Conservation (phyloP, 208 protist genomes). For the Crithidia fasciculata region DNA sequence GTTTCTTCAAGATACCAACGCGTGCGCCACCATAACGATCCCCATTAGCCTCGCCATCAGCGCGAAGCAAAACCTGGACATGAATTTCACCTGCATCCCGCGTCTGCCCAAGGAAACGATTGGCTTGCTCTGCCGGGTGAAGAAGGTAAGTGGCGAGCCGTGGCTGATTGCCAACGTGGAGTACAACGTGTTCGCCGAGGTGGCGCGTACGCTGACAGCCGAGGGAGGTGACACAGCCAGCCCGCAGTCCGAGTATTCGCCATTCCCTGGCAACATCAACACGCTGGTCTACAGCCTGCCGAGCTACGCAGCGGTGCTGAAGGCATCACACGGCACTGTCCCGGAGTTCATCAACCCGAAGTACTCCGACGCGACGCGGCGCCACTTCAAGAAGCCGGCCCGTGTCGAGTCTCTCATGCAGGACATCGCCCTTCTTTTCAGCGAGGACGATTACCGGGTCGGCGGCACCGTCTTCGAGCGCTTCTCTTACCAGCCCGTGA, state of each 20-base stretch:
- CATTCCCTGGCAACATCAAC: conserved; percentile 94
- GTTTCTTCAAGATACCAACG: conserved; percentile 97
- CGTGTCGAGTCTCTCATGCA: conserved; percentile 93
- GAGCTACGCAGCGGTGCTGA: conserved; percentile 67
- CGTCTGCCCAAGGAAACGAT: conserved; percentile 84
- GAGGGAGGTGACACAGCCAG: conserved; percentile 57
- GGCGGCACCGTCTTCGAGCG: conserved; percentile 79
- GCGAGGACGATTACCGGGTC: conserved; percentile 52
- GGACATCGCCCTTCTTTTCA: conserved; percentile 77
- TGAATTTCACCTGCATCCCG: conserved; percentile 93
- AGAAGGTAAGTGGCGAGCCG: conserved; percentile 23
- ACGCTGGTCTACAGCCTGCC: conserved; percentile 78
- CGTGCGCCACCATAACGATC: conserved; percentile 64
- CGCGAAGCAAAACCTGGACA: conserved; percentile 51
- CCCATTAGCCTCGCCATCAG: conserved; percentile 86
- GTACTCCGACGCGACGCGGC: conserved; percentile 67
- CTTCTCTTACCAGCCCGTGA: conserved; percentile 86
- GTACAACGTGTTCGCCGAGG: conserved; percentile 84
- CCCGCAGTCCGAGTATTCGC: conserved; percentile 52
- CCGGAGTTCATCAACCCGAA: conserved; percentile 97
- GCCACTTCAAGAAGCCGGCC: conserved; percentile 76
- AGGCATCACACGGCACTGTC: conserved; percentile 64
- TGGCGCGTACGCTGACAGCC: conserved; percentile 45
- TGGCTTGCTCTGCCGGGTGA: conserved; percentile 64
- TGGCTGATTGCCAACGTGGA: conserved; percentile 76